A percentile compares a stretch with the other conserved stretches of the same genome.
phyloP scores from a whole-genome alignment of 345 rosid species.

The Erysimum cheiranthoides region DNA sequence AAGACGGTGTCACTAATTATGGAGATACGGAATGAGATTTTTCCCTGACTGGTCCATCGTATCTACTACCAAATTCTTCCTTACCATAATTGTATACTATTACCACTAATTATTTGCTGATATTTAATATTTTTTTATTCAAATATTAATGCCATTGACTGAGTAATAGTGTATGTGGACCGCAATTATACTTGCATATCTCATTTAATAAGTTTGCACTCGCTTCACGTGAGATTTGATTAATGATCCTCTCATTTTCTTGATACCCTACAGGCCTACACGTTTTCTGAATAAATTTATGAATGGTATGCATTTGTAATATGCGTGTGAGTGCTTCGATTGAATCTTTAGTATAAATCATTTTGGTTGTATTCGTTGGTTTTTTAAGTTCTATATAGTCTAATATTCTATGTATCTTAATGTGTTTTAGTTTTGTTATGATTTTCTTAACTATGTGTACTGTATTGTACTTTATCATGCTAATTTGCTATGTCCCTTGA shows the following conservation, averaged over 20 bases:
- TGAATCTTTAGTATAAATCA: too few relatives aligned
- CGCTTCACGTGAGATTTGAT: constrained; percentile 28
- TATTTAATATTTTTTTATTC: not conserved
- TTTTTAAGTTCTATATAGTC: too few relatives aligned
- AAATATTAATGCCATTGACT: constrained; percentile 12
- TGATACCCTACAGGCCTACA: not conserved
- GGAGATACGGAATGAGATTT: constrained; percentile 46
- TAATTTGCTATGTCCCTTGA: not conserved
- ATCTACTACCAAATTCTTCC: constrained; percentile 51
- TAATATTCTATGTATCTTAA: not conserved
- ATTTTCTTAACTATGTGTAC: not conserved
- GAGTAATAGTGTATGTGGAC: constrained; percentile 1
- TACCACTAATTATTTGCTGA: constrained; percentile 21
- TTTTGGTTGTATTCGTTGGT: too few relatives aligned
- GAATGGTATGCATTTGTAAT: not conserved
- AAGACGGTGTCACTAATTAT: constrained; percentile 15
- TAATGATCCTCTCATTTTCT: constrained; percentile 5
- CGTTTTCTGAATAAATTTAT: not conserved
- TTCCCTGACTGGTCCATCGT: constrained; percentile 58
- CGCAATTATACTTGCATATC: constrained; percentile 16
- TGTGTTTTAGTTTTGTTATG: not conserved
- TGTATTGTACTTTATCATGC: not conserved
- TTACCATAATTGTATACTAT: not conserved
- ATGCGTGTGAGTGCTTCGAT: not conserved
- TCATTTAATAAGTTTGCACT: constrained; percentile 15